Conservation (phyloP, 2,329 filamentous ascomycete species). For the Neofusicoccum sp. region DNA sequence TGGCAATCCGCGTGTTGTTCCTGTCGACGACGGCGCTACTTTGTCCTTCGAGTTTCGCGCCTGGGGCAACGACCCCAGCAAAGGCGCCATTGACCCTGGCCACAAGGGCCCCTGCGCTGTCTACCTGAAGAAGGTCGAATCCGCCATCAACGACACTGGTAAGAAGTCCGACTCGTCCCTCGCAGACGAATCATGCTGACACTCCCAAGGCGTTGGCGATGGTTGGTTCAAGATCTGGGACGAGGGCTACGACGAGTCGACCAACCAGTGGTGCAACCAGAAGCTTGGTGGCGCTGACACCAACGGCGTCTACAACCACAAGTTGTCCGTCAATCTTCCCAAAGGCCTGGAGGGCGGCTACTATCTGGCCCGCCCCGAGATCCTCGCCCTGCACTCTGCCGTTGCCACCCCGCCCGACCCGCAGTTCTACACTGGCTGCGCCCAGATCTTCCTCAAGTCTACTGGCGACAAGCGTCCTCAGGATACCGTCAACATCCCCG, state of each 20-base stretch:
- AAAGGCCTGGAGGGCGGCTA: constrained; percentile 60
- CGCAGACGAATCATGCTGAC: neutral
- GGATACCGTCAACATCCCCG: constrained; percentile 62
- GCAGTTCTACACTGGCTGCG: constrained; percentile 73
- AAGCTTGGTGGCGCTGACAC: constrained; percentile 65
- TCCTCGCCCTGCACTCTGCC: constrained; percentile 67
- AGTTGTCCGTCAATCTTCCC: constrained; percentile 63
- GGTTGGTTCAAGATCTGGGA: constrained; percentile 82
- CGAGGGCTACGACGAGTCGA: constrained; percentile 59
- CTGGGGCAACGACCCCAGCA: constrained; percentile 55
- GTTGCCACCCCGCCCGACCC: constrained; percentile 52
- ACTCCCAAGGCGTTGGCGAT: constrained; percentile 45
- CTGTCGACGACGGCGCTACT: constrained; percentile 50
- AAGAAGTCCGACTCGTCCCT: constrained; percentile 19
- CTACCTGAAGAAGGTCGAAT: constrained; percentile 68
- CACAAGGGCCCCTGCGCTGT: constrained; percentile 70
- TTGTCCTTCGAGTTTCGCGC: constrained; percentile 67
- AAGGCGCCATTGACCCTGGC: constrained; percentile 57
- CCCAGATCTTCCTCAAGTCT: constrained; percentile 64
- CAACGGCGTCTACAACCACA: constrained; percentile 44
- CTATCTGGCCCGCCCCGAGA: constrained; percentile 70
- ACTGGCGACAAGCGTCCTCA: constrained; percentile 50
- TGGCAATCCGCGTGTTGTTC: constrained; percentile 50
- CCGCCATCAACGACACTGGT: constrained; percentile 52
- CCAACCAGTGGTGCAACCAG: constrained; percentile 67